Percentiles rank a stretch among this genome's conserved stretches.
These are phyloP conservation scores for Candida koratica DNA, from an alignment of 805 yeast species.

Conservation along the genomic window DNA sequence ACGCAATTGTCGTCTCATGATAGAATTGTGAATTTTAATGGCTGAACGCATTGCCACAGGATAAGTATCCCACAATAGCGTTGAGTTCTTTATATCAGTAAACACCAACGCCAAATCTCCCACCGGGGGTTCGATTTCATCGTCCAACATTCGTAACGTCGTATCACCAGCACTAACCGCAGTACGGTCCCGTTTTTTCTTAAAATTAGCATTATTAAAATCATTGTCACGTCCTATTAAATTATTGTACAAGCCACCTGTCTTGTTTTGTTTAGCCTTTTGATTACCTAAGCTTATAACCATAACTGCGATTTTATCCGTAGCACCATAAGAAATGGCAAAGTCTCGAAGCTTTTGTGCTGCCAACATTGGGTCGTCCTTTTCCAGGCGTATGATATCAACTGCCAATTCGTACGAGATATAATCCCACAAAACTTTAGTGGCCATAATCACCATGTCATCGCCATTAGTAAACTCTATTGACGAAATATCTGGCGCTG, in stretches of 20 bases:
- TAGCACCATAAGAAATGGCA: constrained; percentile 88
- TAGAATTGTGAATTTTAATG: constrained; percentile 85
- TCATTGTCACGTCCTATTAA: constrained; percentile 37
- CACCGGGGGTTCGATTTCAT: constrained; percentile 90
- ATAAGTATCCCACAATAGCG: constrained; percentile 86
- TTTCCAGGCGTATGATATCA: constrained; percentile 80
- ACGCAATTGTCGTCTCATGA: constrained; percentile 90
- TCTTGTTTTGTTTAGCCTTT: constrained; percentile 26
- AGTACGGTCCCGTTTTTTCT: constrained; percentile 28
- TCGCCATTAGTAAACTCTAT: constrained; percentile 61
- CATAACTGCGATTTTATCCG: constrained; percentile 73
- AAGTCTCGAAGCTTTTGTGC: constrained; percentile 92
- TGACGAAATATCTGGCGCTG: constrained; percentile 76
- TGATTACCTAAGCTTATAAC: constrained; percentile 68
- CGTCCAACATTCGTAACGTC: constrained; percentile 73
- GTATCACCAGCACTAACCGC: constrained; percentile 62
- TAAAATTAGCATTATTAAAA: constrained; percentile 19
- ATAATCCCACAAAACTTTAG: constrained; percentile 80
- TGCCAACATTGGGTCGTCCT: constrained; percentile 80
- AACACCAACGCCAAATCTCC: constrained; percentile 95
- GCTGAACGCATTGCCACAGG: constrained; percentile 97
- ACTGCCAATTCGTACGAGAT: constrained; percentile 82
- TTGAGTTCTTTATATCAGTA: constrained; percentile 94
- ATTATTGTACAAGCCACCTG: constrained; percentile 33
- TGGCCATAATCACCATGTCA: constrained; percentile 81